Evolutionary conservation across 495 filamentous ascomycete genomes (phyloP), one percentile per base, ranked within the genome.

Genomic region (Astrothelium macrocarpum): DNA sequence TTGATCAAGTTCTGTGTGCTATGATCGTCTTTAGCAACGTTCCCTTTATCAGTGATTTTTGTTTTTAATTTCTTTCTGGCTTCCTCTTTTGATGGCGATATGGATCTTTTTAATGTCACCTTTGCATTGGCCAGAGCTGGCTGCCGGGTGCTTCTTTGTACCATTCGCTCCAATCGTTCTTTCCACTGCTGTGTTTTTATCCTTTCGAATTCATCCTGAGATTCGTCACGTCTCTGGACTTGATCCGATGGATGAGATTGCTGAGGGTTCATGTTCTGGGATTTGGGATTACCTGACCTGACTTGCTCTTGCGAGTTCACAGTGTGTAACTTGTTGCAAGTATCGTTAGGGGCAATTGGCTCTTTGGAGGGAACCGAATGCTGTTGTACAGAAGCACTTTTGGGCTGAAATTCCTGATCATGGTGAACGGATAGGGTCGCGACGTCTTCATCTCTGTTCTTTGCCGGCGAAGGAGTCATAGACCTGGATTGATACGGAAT

Each of bases 71-170:
- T 49, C 45, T 12, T 49, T 49, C 23, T 20, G 16, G 45, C 16
- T 16, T n/a, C n/a, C 18, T 49, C 45, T 20, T 49, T 12, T 5
- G 23, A 12, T 12, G 5, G 11, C 45, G 45, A 20, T 20, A 5
- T 20, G 45, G 5, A 5, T 49, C 12, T 12, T 20, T 49, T 49
- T 12, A n/a, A 49, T 20, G 45, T n/a, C 9, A 69, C 53, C 16
- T 68, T 71, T 32, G 70, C 63, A 25, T 67, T 68, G 20, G 65
- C 12, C 7, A 60, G 66, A 46, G 18, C 12, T 18, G 10, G 5
- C 16, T n/a, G 45, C 23, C n/a, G 45, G 45, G 12, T 49, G 18
- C n/a, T 49, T 49, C 23, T n/a, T 49, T 49, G 45, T n/a, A 49
- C n/a, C 10, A 49, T 16, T 20, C 45, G 45, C 45, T 49, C 14